Base-by-base conservation (phyloP, 257 asterid species). In the Solanum virginianum region DNA sequence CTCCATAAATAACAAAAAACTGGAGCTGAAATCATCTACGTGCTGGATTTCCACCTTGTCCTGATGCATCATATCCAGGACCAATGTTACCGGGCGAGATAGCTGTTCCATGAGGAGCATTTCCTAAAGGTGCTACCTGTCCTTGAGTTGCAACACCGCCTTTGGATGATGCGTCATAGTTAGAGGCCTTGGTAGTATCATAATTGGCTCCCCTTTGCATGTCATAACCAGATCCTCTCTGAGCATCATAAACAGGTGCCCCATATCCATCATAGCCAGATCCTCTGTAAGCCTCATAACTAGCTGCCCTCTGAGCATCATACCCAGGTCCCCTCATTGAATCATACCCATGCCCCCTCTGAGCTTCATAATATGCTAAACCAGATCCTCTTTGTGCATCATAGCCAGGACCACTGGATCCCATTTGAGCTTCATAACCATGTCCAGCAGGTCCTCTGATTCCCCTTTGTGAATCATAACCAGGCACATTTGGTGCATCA, bases 131-230 rank as follows among this genome's bases (percentile, higher is more conserved):
- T 88, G 89, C 89, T 24, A 80, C 89, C 85, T 82, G 97, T 59
- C 93, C 97, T 86, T 91, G 95, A 84, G 93, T 88, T 63, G 92
- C 93, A 32, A 80, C 88, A 85, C 85, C 45, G 13, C 88, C 91
- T 89, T 92, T 88, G 29, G 94, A 84, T 17, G 91, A 82, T 32
- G 88, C 85, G 66, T 89, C 92, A 20, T 88, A 93, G 85, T 89
- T 82, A 43, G 86, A 65, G 7, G 71, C 86, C 83, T 89, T 90
- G 80, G 89, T 87, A 10, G 90, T 39, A 74, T 90, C 90, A 36
- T 88, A 84, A 83, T 80, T 90, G 80, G 91, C 86, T 69, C 86
- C 94, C 84, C 90, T 84, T 81, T 86, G 90, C 56, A 24, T 60
- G 60, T 94, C 97, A 84, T 86, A 89, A 16, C 92, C 93, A 22